Evolutionary conservation across 768 basidiomycete species (phyloP).

Genomic region (Mycena latifolia): DNA sequence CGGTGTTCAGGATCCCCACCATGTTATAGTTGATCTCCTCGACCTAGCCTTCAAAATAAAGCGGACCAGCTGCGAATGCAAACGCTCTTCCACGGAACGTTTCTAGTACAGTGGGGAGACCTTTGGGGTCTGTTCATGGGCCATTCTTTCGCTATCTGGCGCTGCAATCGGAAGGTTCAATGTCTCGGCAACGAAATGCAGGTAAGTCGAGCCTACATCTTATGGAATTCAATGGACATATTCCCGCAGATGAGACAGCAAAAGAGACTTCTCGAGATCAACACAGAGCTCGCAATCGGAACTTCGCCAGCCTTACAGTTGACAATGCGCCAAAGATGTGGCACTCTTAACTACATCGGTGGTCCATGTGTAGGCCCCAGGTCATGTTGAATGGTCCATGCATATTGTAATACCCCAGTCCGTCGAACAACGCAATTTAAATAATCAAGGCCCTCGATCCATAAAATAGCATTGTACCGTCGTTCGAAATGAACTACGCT

Average conservation of each 20-base stretch:
- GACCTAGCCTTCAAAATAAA: background rate
- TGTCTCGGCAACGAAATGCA: conserved; percentile 4
- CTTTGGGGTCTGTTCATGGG: conserved; percentile 2
- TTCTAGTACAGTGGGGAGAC: conserved; percentile 9
- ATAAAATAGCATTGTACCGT: too few relatives aligned
- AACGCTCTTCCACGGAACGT: background rate
- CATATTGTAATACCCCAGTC: too few relatives aligned
- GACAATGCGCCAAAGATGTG: conserved; percentile 2
- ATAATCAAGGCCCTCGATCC: too few relatives aligned
- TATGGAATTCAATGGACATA: background rate
- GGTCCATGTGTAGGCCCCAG: background rate
- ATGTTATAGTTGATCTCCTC: background rate
- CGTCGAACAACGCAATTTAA: too few relatives aligned
- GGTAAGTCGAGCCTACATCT: background rate
- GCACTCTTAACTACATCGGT: background rate
- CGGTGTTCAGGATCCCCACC: too few relatives aligned
- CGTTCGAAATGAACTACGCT: too few relatives aligned
- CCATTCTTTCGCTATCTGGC: conserved; percentile 12
- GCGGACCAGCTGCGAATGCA: conserved; percentile 2
- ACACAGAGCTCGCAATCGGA: background rate
- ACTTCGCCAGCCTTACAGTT: background rate
- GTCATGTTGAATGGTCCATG: too few relatives aligned
- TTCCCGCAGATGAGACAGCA: background rate
- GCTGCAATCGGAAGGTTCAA: background rate
- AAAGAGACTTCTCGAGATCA: background rate